Evolutionary conservation across 2,329 filamentous ascomycete species (phyloP).

Genomic region (Malbranchea zuffiana): DNA sequence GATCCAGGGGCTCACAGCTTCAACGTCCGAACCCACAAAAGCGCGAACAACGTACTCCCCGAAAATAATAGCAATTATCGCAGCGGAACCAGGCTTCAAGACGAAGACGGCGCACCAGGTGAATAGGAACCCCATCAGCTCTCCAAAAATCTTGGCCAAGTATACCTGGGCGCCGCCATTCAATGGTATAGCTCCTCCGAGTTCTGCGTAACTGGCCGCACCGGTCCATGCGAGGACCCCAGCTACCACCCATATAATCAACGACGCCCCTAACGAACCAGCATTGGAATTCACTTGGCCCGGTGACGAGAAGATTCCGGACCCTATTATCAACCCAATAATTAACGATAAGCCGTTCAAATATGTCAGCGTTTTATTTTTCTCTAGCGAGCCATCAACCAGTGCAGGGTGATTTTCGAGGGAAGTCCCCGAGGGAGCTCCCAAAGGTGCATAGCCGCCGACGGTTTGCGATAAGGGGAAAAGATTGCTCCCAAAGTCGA

Average conservation of each 20-base stretch:
- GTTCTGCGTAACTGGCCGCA: slow-evolving; percentile 85
- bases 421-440: slow-evolving; percentile 53
- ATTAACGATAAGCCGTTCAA: slow-evolving; percentile 86
- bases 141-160: slow-evolving; percentile 89
- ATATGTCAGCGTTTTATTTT: slow-evolving; percentile 90
- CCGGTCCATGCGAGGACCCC: slow-evolving; percentile 95
- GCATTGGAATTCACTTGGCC: slow-evolving; percentile 86
- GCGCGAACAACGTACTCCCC: slow-evolving; percentile 93
- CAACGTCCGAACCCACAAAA: slow-evolving; percentile 73
- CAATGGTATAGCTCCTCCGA: slow-evolving; percentile 87
- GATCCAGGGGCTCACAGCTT: slow-evolving; percentile 72
- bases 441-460: slow-evolving; percentile 74
- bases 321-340: slow-evolving; percentile 87
- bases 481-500: slow-evolving; percentile 87
- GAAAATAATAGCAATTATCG: slow-evolving; percentile 96
- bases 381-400: slow-evolving; percentile 75
- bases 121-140: slow-evolving; percentile 85
- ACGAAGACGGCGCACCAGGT: slow-evolving; percentile 94
- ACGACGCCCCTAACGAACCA: slow-evolving; percentile 76
- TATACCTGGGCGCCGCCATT: slow-evolving; percentile 94
- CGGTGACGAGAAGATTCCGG: slow-evolving; percentile 90
- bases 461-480: slow-evolving; percentile 83
- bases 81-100: slow-evolving; percentile 81
- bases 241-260: slow-evolving; percentile 85
- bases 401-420: slow-evolving; percentile 47